A percentile compares a stretch with the other conserved stretches of the same genome.
Evolutionary conservation across 2,329 filamentous ascomycete species (phyloP).

Genomic region (Ceratocystis diversiconidia): DNA sequence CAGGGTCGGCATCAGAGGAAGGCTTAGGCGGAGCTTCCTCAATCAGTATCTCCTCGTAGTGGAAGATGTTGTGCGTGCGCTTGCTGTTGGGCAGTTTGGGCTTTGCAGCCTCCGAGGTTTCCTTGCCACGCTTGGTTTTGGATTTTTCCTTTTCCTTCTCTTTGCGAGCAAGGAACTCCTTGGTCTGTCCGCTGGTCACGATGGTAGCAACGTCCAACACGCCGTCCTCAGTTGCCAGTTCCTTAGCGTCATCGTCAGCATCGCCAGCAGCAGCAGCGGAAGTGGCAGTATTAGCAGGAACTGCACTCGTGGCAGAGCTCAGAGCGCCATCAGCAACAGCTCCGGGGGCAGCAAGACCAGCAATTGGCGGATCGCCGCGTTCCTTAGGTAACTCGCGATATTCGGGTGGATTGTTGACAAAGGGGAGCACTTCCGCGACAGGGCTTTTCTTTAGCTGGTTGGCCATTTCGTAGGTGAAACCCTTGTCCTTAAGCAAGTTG

Average conservation of each 20-base stretch:
- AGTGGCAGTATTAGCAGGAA: conserved; percentile 21
- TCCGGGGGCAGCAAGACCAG: conserved; percentile 10
- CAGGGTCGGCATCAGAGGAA: background rate
- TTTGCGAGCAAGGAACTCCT: conserved; percentile 69
- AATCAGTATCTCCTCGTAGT: conserved; percentile 54
- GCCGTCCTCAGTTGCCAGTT: conserved; percentile 46
- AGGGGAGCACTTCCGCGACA: conserved; percentile 53
- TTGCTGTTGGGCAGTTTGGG: conserved; percentile 59
- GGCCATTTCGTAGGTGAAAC: conserved; percentile 51
- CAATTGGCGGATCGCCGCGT: conserved; percentile 18
- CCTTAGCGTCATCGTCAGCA: conserved; percentile 28
- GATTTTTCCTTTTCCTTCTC: conserved; percentile 64
- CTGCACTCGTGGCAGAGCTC: conserved; percentile 22
- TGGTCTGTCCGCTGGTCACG: conserved; percentile 66
- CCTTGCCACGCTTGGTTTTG: conserved; percentile 46
- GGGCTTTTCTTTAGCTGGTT: conserved; percentile 54
- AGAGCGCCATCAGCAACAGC: conserved; percentile 24
- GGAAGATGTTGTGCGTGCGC: conserved; percentile 53
- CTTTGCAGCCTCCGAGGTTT: conserved; percentile 41
- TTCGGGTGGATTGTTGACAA: conserved; percentile 31
- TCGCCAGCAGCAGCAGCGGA: conserved; percentile 26
- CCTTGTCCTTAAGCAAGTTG: conserved; percentile 47
- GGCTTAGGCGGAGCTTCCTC: conserved; percentile 32
- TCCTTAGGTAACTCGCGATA: conserved; percentile 38
- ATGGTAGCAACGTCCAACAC: conserved; percentile 76